Evolutionary conservation across 2,329 filamentous ascomycete genomes (phyloP), one percentile per base, ranked within the genome.

Genomic region (Aureobasidium melanogenum): DNA sequence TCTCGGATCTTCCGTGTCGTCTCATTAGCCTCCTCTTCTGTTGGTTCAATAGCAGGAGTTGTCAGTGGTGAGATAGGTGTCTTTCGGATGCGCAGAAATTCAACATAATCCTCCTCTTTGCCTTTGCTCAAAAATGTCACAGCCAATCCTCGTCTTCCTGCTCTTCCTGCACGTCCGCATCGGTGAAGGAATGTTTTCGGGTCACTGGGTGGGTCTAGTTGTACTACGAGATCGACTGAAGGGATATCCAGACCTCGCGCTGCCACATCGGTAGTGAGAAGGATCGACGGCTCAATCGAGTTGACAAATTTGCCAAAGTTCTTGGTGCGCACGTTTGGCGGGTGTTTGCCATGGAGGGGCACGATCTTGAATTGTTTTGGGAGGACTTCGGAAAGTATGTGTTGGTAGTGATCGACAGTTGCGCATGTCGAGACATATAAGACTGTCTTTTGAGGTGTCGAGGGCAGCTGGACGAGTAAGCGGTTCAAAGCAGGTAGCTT

Each of bases 341-440:
- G 88, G 65, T 96, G 89, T 73, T 97, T 97, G 38, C 94, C 94
- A 69, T 99, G 94, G 0, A 99, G 79, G 0, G 92, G 88, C 8
- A 96, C 82, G 3, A 96, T 76, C 0, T 83, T 77, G 68, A 90
- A 89, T 1, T 81, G 73, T 22, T 30, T 43, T 1, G 88, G 88
- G 0, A 99, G 77, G 6, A 97, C 76, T 2, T 81, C 75, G 0
- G 89, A 88, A 1, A 99, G 79, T 6, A 96, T 79, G 66, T 91
- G 83, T 63, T 92, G 86, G 72, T 96, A 95, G 75, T 97, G 97
- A 73, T 97, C 93, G 63, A 99, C 94, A 0, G 89, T 89, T 34
- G 91, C 92, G 72, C 94, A 97, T 2, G 93, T 97, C 0, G 92
- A 95, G 24, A 97, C 81, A 71, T 97, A 99, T 58, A 97, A 80